Evolutionary conservation across 2,329 filamentous ascomycete species (phyloP), one percentile per base, ranked within the genome.

Genomic region (Erysiphe pulchra): DNA sequence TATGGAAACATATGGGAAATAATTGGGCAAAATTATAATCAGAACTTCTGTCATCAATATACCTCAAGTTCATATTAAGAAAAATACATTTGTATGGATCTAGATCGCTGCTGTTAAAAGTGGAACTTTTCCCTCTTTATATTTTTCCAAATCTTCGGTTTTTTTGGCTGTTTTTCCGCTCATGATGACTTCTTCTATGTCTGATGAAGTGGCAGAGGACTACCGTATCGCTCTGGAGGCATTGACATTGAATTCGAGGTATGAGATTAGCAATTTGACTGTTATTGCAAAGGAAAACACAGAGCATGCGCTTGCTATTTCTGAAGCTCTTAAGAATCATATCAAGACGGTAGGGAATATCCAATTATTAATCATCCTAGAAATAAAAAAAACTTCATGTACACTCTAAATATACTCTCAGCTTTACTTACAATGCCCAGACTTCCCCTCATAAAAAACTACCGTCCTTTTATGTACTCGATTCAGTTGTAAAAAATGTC

Each of bases 401-500:
- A 16, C 13, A 30, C 33, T 30, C n/a, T 11, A 28, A 37, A 24
- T 18, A 16, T 16, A 44, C 16, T 34, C 13, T n/a, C 14, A 34
- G 42, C 18, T 51, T 53, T 50, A 52, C 50, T 55, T 54, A 54
- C 50, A 48, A 48, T 46, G 54, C 42, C 45, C 45, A 98, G 90
- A 83, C 80, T 46, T 74, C 84, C 41, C 85, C 90, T 36, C 71
- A 75, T 49, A 86, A 85, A 61, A 98, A 95, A 59, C 68, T 98
- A 2, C 86, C 90, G 16, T 84, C 90, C n/a, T 70, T 98, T 28
- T 98, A 95, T 63, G 83, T 98, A 52, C 77, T 98, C 57, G 90
- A 98, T 63, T 95, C 87, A 14, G 87, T 98, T 50, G 86, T 92
- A 59, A 98, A 98, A 63, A 95, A 98, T 66, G 85, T 98, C 50